These are phyloP conservation scores for Gnaphalium uliginosum DNA, from an alignment of 129 eudicot species.

Conservation along the genomic window DNA sequence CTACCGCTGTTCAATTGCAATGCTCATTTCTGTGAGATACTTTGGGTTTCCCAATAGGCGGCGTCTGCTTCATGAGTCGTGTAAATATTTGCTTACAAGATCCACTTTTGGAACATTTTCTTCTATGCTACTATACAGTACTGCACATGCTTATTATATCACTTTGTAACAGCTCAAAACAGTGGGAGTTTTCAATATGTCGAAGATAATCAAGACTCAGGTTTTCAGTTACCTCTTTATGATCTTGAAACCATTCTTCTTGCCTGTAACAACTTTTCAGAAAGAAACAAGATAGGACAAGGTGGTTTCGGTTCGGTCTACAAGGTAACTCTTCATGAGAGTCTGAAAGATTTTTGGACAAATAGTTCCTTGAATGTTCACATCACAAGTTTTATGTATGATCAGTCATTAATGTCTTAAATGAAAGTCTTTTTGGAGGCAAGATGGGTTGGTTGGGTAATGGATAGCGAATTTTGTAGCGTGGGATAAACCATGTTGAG, in stretches of 20 bases:
- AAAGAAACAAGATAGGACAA: constrained; percentile 55
- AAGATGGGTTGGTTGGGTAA: not conserved
- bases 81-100: no score
- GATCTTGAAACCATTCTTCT: constrained; percentile 42
- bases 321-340: constrained; percentile 38
- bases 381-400: not conserved
- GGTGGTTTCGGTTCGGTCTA: constrained; percentile 73
- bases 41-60: no score
- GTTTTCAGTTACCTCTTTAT: constrained; percentile 33
- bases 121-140: not conserved
- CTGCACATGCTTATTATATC: not conserved
- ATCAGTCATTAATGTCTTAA: not conserved
- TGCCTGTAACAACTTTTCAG: constrained; percentile 53
- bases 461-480: not conserved
- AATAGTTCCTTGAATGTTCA: not conserved
- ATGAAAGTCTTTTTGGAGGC: not conserved
- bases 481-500: not conserved
- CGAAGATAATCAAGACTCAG: constrained; percentile 34
- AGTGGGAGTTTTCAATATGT: constrained; percentile 32
- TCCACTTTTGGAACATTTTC: not conserved
- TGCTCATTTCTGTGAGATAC: no score
- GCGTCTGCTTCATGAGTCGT: no score
- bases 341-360: not conserved
- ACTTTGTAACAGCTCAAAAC: constrained; percentile 22
- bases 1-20: no score